These are phyloP conservation scores for Hymenoscyphus fraxineus DNA, from an alignment of 2,329 filamentous ascomycete species.

Conservation along the genomic window DNA sequence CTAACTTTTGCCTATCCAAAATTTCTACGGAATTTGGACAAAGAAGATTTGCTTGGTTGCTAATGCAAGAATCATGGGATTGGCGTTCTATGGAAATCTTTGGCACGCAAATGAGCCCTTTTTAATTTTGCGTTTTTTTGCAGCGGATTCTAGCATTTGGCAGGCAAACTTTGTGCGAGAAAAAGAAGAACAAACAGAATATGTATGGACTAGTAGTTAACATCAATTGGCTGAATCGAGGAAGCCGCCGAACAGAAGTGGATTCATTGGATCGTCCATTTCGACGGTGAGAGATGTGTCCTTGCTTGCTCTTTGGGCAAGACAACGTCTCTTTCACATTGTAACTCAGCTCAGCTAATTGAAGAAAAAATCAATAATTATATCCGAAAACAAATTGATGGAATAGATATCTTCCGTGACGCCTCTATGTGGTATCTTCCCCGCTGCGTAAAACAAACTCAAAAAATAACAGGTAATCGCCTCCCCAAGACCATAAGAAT, in stretches of 20 bases:
- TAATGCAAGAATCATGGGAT: background rate
- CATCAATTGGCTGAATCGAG: background rate
- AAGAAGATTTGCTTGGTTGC: background rate
- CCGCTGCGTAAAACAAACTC: constrained; percentile 2
- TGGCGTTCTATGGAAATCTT: background rate
- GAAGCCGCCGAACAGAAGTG: background rate
- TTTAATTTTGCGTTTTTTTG: background rate
- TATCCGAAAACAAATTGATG: background rate
- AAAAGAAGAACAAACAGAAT: background rate
- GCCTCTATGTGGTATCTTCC: constrained; percentile 3
- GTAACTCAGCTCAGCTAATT: background rate
- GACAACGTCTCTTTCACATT: background rate
- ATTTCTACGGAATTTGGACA: no score
- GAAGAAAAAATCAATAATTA: background rate
- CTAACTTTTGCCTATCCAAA: background rate
- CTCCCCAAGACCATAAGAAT: background rate
- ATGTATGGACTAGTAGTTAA: background rate
- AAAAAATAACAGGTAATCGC: background rate
- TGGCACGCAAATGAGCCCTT: background rate
- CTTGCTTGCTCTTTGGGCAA: background rate
- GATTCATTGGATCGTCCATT: background rate
- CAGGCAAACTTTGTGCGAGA: background rate
- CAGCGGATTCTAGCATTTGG: background rate
- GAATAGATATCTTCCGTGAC: background rate
- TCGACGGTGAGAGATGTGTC: background rate